Conservation (phyloP, 2,329 filamentous ascomycete genomes). For the Aspergillus sp. region DNA sequence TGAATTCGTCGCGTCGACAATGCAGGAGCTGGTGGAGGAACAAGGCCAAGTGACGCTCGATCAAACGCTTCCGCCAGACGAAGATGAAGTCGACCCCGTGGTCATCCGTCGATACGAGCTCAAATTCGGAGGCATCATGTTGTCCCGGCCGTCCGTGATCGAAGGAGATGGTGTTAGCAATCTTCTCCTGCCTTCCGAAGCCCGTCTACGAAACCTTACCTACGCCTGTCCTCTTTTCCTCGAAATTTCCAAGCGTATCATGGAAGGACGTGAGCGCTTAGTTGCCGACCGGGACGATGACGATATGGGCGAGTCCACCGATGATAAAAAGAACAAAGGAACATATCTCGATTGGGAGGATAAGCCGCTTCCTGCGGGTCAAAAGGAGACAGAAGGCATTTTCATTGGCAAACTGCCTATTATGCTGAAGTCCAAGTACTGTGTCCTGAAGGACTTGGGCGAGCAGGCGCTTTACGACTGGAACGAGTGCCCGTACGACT, state of each 20-base stretch:
- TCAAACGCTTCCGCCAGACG: constrained; percentile 76
- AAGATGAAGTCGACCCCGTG: constrained; percentile 71
- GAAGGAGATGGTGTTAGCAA: constrained; percentile 89
- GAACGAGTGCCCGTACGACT: constrained; percentile 97
- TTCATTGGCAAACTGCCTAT: constrained; percentile 96
- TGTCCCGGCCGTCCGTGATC: constrained; percentile 85
- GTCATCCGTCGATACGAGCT: constrained; percentile 91
- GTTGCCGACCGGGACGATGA: constrained; percentile 67
- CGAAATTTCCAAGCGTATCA: constrained; percentile 80
- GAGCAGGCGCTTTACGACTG: constrained; percentile 86
- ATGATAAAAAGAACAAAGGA: constrained; percentile 46
- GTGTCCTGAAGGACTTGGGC: constrained; percentile 77
- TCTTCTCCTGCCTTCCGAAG: constrained; percentile 88
- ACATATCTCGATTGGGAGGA: constrained; percentile 51
- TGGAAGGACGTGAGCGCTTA: constrained; percentile 74
- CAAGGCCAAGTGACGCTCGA: constrained; percentile 91
- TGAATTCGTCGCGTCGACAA: constrained; percentile 90
- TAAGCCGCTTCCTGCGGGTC: constrained; percentile 45
- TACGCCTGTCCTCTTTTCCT: constrained; percentile 92
- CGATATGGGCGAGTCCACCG: constrained; percentile 53
- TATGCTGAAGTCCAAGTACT: constrained; percentile 97
- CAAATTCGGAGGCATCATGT: constrained; percentile 85
- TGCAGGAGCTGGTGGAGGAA: constrained; percentile 92
- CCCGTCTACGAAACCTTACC: constrained; percentile 90
- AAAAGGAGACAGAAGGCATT: constrained; percentile 67